These are phyloP conservation scores for Melaleuca quinquenervia DNA, from an alignment of 345 rosid species.

Conservation along the genomic window DNA sequence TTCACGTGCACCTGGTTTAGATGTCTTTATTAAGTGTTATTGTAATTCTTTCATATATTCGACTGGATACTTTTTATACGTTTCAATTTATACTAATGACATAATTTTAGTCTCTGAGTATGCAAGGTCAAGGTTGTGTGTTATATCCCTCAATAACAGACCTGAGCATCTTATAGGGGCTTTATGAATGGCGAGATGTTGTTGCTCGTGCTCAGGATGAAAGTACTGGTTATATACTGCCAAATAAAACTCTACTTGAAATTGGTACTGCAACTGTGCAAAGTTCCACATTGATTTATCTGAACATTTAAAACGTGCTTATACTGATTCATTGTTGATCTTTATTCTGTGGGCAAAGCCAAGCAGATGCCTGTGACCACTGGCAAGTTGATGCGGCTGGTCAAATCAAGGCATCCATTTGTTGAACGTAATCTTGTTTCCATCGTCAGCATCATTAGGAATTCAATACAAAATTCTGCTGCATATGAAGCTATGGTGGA, in stretches of 20 bases:
- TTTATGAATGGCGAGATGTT: constrained; percentile 74
- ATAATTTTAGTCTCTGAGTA: background rate
- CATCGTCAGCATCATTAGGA: constrained; percentile 51
- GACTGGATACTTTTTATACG: background rate
- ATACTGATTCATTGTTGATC: background rate
- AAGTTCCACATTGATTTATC: background rate
- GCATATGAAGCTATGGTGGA: constrained; percentile 58
- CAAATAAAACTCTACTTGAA: constrained; percentile 78
- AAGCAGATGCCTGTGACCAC: constrained; percentile 68
- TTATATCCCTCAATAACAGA: background rate
- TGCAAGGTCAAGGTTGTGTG: background rate
- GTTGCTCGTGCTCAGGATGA: constrained; percentile 84
- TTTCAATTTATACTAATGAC: background rate
- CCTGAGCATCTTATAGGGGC: constrained; percentile 46
- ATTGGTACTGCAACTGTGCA: constrained; percentile 34
- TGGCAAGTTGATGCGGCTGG: constrained; percentile 37
- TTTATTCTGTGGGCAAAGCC: constrained; percentile 31
- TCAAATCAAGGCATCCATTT: constrained; percentile 59
- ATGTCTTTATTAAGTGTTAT: background rate
- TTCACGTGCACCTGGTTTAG: background rate
- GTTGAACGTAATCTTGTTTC: constrained; percentile 53
- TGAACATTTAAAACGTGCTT: background rate
- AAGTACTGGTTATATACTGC: constrained; percentile 83
- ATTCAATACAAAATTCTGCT: constrained; percentile 53
- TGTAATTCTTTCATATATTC: background rate